Percentiles rank a stretch among this genome's conserved stretches.
Evolutionary conservation across 176 grass and related monocot species (phyloP).

Genomic region (Oryza coarctata): DNA sequence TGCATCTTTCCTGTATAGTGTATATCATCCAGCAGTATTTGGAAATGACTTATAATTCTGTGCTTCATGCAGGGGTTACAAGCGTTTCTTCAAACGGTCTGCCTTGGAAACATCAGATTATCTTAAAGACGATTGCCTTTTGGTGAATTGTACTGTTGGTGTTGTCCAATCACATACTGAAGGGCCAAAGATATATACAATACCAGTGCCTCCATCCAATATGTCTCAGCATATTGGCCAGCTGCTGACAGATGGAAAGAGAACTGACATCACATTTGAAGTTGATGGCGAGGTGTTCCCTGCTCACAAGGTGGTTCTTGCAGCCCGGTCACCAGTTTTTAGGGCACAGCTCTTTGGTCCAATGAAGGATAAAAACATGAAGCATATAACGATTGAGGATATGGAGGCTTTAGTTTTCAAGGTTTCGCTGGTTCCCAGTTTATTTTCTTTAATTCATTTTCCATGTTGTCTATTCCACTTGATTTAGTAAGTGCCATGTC

Average conservation of each 20-base stretch:
- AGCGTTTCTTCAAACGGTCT: constrained; percentile 87
- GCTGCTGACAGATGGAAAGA: constrained; percentile 67
- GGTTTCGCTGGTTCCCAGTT: constrained; percentile 34
- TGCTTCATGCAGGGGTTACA: constrained; percentile 78
- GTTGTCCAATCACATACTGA: constrained; percentile 90
- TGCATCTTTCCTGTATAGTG: constrained; percentile 8
- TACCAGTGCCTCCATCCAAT: constrained; percentile 75
- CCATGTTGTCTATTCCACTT: background rate
- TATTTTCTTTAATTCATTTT: constrained; percentile 9
- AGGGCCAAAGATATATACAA: constrained; percentile 79
- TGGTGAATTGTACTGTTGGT: constrained; percentile 90
- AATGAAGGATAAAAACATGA: constrained; percentile 91
- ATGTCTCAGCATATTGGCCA: constrained; percentile 78
- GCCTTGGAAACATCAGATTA: constrained; percentile 93
- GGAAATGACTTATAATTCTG: constrained; percentile 20
- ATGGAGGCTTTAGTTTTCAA: constrained; percentile 94
- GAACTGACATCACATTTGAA: constrained; percentile 71
- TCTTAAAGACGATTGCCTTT: constrained; percentile 94
- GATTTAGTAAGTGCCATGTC: background rate
- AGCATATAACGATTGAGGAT: constrained; percentile 78
- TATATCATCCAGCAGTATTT: background rate
- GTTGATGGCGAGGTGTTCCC: constrained; percentile 76
- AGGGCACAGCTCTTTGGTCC: constrained; percentile 97
- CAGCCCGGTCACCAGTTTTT: constrained; percentile 87
- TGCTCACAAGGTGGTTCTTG: constrained; percentile 88